A percentile compares a stretch with the other conserved stretches of the same genome.
phyloP scores from a whole-genome alignment of 176 grass and related monocot genomes.

The Triticum timopheevii region DNA sequence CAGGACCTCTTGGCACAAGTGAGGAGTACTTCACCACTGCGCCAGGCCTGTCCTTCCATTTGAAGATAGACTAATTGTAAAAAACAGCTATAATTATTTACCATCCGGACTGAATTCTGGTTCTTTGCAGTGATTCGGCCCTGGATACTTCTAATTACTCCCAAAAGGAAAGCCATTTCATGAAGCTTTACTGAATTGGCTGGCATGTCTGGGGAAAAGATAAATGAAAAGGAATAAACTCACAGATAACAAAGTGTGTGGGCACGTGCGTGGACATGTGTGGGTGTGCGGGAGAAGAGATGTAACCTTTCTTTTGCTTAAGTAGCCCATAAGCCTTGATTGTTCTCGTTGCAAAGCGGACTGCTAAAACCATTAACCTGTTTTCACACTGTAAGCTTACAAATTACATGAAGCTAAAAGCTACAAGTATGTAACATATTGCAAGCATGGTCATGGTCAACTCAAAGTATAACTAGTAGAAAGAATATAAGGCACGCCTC shows the following conservation, averaged over 20 bases:
- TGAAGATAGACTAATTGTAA: neutral
- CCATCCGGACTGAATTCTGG: conserved; percentile 52
- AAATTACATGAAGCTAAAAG: conserved; percentile 56
- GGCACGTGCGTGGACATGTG: neutral
- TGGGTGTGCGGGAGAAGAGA: neutral
- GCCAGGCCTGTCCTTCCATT: neutral
- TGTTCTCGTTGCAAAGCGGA: conserved; percentile 87
- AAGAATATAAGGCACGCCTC: neutral
- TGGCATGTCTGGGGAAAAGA: conserved; percentile 31
- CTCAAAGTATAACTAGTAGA: conserved; percentile 24
- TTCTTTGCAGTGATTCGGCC: conserved; percentile 59
- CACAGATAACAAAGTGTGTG: conserved; percentile 26
- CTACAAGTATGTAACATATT: conserved; percentile 17
- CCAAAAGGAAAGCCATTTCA: conserved; percentile 95
- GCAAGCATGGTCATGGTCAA: conserved; percentile 31
- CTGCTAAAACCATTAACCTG: conserved; percentile 91
- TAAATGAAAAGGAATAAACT: conserved; percentile 1
- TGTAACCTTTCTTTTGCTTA: conserved; percentile 56
- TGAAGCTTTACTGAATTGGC: conserved; percentile 64
- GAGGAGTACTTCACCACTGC: no score
- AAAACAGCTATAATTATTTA: conserved; percentile 30
- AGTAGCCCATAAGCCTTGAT: conserved; percentile 70
- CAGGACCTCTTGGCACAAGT: no score
- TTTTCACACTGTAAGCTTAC: conserved; percentile 58
- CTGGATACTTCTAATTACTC: conserved; percentile 78